A percentile compares a stretch with the other conserved stretches of the same genome.
These are phyloP conservation scores for Pulveroboletus ravenelii DNA, from an alignment of 768 basidiomycete species.

Conservation along the genomic window DNA sequence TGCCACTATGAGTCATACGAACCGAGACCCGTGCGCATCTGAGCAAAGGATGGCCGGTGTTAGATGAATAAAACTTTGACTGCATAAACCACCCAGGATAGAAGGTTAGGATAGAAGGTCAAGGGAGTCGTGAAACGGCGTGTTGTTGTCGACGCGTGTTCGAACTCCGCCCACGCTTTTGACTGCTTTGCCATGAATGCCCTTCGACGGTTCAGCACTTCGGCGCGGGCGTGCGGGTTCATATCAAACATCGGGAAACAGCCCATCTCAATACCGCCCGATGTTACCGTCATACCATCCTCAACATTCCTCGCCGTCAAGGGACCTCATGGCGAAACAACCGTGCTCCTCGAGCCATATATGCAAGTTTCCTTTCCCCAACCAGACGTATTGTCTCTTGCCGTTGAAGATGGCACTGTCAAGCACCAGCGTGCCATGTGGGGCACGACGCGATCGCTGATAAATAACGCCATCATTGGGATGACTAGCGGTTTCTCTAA, in stretches of 20 bases:
- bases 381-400: constrained; percentile 32
- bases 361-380: constrained; percentile 37
- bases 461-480: constrained; percentile 84
- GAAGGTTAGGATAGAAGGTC: background rate
- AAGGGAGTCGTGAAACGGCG: background rate
- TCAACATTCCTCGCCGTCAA: constrained; percentile 45
- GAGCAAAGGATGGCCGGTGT: no score
- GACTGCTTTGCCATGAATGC: constrained; percentile 10
- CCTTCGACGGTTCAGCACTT: constrained; percentile 45
- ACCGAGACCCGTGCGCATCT: no score
- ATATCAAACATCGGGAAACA: constrained; percentile 57
- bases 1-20: no score
- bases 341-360: constrained; percentile 45
- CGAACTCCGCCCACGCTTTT: background rate
- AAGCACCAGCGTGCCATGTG: constrained; percentile 87
- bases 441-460: constrained; percentile 91
- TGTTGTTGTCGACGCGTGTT: background rate
- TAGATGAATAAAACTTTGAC: no score
- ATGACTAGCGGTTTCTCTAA: constrained; percentile 85
- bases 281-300: constrained; percentile 39
- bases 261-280: constrained; percentile 51
- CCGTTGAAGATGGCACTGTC: constrained; percentile 54
- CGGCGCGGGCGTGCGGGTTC: constrained; percentile 43
- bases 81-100: no score
- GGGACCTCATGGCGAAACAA: constrained; percentile 52